These are phyloP conservation scores for Volvox carteri DNA, from an alignment of 163 green algal species.

Conservation along the genomic window DNA sequence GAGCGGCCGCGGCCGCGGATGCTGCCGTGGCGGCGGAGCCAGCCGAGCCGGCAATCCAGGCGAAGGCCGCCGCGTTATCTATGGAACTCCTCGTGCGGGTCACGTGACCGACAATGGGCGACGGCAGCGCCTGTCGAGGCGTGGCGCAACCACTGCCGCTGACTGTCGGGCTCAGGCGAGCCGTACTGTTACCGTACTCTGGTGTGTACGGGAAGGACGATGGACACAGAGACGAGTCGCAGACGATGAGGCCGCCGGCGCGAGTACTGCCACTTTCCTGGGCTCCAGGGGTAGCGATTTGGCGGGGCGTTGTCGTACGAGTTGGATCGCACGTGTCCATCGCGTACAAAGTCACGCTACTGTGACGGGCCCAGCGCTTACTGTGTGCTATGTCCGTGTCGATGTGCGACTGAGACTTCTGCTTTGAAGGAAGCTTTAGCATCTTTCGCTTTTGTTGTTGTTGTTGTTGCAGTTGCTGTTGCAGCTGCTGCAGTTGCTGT, in stretches of 20 bases:
- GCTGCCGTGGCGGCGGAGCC: not conserved
- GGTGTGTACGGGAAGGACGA: not conserved
- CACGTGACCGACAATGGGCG: not conserved
- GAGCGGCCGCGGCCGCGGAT: not conserved
- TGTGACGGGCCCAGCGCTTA: slow-evolving; percentile 2
- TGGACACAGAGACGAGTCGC: too few relatives aligned
- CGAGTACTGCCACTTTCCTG: not conserved
- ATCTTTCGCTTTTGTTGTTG: not conserved
- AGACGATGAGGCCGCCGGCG: too few relatives aligned
- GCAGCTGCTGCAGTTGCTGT: too few relatives aligned
- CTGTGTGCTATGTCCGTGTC: not conserved
- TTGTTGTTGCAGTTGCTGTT: not conserved
- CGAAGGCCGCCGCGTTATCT: not conserved
- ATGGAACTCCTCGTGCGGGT: not conserved
- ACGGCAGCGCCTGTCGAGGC: not conserved
- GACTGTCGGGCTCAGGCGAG: not conserved
- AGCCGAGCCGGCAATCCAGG: not conserved
- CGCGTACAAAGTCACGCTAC: slow-evolving; percentile 5
- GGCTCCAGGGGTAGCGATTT: not conserved
- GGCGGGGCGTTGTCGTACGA: not conserved
- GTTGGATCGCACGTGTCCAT: not conserved
- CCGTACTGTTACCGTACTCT: not conserved
- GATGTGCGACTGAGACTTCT: not conserved
- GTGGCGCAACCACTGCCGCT: not conserved
- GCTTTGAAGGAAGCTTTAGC: not conserved